Evolutionary conservation across 768 basidiomycete genomes (phyloP), one percentile per base, ranked within the genome.

Genomic region (Clitopilus passeckerianus): DNA sequence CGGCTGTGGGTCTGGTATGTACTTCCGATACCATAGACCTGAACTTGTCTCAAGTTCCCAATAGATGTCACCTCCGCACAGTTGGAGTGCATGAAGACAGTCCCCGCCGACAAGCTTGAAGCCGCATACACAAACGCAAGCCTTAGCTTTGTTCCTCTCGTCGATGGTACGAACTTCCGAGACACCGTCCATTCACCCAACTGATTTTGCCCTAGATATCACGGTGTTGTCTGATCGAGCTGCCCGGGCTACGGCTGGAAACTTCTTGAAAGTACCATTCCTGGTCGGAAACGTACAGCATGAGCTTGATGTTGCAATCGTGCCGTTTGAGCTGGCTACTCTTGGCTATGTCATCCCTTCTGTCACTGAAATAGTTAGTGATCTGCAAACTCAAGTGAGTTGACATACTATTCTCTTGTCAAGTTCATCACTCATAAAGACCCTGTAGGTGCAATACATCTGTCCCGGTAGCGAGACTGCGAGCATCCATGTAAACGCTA

Each of bases 191-290:
- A 71, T 34, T 72, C 71, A 61, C 60, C 68, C 18, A 71, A 73
- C 3, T 22, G n/a, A 18, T 23, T 35, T 12, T 44, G 24, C 2
- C 18, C 54, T 22, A 72, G 71, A 70, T 63, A 68, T 71, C 23
- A 72, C 70, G 15, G 65, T 71, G 22, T 71, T 71, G 59, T 61
- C 67, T 16, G 72, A 74, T 55, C 67, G 65, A 12, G 34, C 59
- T 15, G 44, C 62, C 22, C 67, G 73, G 6, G 65, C 66, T 16
- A 65, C 65, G 2, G 58, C 63, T 14, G 72, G 73, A 33, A 69
- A 69, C 35, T 74, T 73, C 64, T 60, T 73, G 23, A 65, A 66
- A 35, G 70, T 74, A 1, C 73, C 73, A 1, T 59, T 71, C n/a
- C 59, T 74, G 64, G 22, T 53, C 27, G 72, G 73, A 46, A 71